A percentile compares a stretch with the other conserved stretches of the same genome.
These are phyloP conservation scores for Aspergillus nanangensis DNA, from an alignment of 495 filamentous ascomycete genomes.

Conservation along the genomic window DNA sequence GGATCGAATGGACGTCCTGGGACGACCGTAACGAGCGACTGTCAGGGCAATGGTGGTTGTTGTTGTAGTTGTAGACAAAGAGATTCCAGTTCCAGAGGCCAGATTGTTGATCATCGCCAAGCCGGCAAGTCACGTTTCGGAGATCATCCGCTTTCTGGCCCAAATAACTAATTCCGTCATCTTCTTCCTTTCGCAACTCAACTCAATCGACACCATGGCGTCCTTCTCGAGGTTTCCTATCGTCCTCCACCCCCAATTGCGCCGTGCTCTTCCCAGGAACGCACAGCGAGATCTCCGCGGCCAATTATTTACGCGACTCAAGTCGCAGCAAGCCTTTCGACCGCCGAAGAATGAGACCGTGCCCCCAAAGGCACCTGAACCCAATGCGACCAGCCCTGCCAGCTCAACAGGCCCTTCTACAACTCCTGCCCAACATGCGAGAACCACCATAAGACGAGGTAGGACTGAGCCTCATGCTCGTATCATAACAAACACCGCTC, in stretches of 20 bases:
- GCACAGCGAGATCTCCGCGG: conserved; percentile 23
- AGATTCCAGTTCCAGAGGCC: no score
- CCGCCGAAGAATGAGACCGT: conserved; percentile 21
- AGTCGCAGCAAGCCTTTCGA: conserved; percentile 24
- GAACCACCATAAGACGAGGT: conserved; percentile 29
- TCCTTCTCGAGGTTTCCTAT: conserved; percentile 20
- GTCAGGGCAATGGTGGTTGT: no score
- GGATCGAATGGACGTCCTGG: no score
- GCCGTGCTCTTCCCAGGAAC: conserved; percentile 20
- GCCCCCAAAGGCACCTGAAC: conserved; percentile 18
- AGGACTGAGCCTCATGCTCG: neutral
- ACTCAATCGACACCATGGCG: neutral
- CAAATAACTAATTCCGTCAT: conserved; percentile 1
- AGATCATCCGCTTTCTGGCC: conserved; percentile 2
- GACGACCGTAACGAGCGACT: no score
- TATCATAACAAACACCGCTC: no score
- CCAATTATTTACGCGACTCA: conserved; percentile 26
- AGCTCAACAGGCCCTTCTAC: conserved; percentile 13
- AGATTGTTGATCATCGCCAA: conserved; percentile 4
- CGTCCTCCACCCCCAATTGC: conserved; percentile 32
- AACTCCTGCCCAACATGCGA: conserved; percentile 18
- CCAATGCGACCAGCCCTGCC: conserved; percentile 3
- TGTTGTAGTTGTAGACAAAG: no score
- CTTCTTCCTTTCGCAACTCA: neutral
- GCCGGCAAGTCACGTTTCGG: conserved; percentile 1